Evolutionary conservation across 1,284 basidiomycete species (phyloP), one percentile per base, ranked within the genome.

Genomic region (Irpex sp.): DNA sequence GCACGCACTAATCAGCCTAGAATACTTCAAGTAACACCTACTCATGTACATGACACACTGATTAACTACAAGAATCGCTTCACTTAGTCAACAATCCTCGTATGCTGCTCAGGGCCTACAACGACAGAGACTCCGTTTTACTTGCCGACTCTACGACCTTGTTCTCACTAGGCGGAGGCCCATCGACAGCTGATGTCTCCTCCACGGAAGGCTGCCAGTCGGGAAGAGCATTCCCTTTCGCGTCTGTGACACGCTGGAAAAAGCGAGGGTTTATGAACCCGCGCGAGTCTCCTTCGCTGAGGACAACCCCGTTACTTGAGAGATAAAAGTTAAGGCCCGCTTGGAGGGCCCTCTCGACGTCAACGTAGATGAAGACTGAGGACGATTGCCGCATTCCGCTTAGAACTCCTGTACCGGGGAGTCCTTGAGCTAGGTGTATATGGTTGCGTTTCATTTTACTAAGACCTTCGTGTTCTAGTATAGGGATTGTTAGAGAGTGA

Each of bases 401-500:
- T 61, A 90, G 83, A 53, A 93, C 85, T 8, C 82, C 82, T 2
- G 81, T 75, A 1, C 82, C 82, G 14, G 79, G 75, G 6, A 90
- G 77, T 56, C 87, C 86, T 72, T 91, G 87, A 0, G 94, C 93
- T 10, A 96, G 80, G 71, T 96, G 94, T 56, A 96, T 90, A 69
- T 96, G 93, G 66, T 93, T 94, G 28, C 94, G 81, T 14, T 74
- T 80, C 94, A 95, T 96, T 64, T 82, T 86, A n/a, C 87, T 92
- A 14, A 96, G 75, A 0, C 93, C 94, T 67, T 88, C 51, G 35
- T 55, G 16, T 37, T 9, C 35, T 63, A 56, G 14, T 45, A 16
- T 45, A 4, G n/a, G 18, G 3, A 1, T 51, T 10, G 9, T 10
- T 8, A 21, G 48, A 14, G 9, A 21, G 48, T 1, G 7, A 33